These are phyloP conservation scores for Backusella tarrabulga DNA, from an alignment of 192 early-diverging fungal genomes.

Conservation along the genomic window DNA sequence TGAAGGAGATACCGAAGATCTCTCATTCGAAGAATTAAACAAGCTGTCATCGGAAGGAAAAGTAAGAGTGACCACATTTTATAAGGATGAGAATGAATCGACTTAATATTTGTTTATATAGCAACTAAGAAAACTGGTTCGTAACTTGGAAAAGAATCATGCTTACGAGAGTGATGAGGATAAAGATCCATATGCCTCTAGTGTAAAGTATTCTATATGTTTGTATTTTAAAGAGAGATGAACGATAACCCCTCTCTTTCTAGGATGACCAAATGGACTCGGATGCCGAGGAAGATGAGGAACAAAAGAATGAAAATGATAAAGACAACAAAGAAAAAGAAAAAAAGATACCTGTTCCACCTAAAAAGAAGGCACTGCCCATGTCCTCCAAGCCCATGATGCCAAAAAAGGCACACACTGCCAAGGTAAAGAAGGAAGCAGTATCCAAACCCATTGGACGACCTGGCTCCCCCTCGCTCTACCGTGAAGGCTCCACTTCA, in stretches of 20 bases:
- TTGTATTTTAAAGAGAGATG: too few species aligned
- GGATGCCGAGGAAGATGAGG: constrained; percentile 18
- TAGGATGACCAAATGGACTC: constrained; percentile 7
- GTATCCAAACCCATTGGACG: constrained; percentile 36
- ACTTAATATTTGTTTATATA: constrained; percentile 23
- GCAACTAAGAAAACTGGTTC: constrained; percentile 62
- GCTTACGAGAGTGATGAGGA: constrained; percentile 64
- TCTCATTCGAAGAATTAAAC: constrained; percentile 24
- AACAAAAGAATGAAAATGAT: constrained; percentile 18
- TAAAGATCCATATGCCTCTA: constrained; percentile 53
- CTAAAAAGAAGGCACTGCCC: constrained; percentile 20
- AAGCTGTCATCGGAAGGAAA: constrained; percentile 34
- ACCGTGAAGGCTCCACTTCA: constrained; percentile 3
- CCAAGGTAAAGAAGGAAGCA: constrained; percentile 23
- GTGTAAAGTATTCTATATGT: constrained; percentile 29
- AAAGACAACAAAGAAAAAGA: constrained; percentile 19
- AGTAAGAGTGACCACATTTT: constrained; percentile 2
- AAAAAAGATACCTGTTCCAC: constrained; percentile 12
- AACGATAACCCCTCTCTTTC: not conserved
- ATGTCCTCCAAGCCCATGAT: constrained; percentile 21
- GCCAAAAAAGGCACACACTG: constrained; percentile 26
- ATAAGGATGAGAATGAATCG: not conserved
- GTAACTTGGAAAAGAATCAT: constrained; percentile 61
- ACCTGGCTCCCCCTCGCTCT: constrained; percentile 30
- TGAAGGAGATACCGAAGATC: constrained; percentile 41